Evolutionary conservation across 805 yeast species (phyloP).

Genomic region (Saitoella complicata): DNA sequence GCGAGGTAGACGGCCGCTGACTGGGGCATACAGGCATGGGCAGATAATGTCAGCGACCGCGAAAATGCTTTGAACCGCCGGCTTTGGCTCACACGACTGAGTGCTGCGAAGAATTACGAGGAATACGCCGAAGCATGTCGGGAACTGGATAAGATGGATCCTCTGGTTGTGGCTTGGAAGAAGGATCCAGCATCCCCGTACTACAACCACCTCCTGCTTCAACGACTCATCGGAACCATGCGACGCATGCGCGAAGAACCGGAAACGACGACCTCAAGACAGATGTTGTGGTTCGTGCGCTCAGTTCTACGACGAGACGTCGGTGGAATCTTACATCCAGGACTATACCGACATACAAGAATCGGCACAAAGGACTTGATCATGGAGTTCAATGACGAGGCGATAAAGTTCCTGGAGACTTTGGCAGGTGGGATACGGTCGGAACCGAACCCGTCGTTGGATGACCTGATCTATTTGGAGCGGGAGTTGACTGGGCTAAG

Average conservation of each 20-base stretch:
- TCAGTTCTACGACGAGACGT: slow-evolving; percentile 74
- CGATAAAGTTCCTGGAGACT: slow-evolving; percentile 34
- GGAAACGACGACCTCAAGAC: slow-evolving; percentile 35
- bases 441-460: slow-evolving; percentile 38
- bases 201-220: slow-evolving; percentile 56
- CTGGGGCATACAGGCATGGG: no score
- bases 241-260: slow-evolving; percentile 43
- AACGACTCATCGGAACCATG: slow-evolving; percentile 27
- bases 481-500: slow-evolving; percentile 37
- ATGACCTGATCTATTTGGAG: slow-evolving; percentile 71
- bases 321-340: slow-evolving; percentile 73
- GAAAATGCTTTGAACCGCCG: no score
- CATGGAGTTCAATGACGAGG: slow-evolving; percentile 70
- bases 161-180: slow-evolving; percentile 50
- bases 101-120: slow-evolving; percentile 14
- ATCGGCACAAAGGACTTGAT: slow-evolving; percentile 76
- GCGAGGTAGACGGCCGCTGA: no score
- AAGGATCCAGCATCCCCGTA: slow-evolving; percentile 36
- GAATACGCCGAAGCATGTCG: slow-evolving; percentile 56
- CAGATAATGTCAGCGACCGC: no score
- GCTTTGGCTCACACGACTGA: no score
- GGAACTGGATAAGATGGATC: slow-evolving; percentile 36
- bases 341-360: slow-evolving; percentile 58
- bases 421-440: slow-evolving; percentile 14
- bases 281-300: slow-evolving; percentile 55